Conservation (phyloP, 2,329 filamentous ascomycete species). For the Cladophialophora chaetospira region DNA sequence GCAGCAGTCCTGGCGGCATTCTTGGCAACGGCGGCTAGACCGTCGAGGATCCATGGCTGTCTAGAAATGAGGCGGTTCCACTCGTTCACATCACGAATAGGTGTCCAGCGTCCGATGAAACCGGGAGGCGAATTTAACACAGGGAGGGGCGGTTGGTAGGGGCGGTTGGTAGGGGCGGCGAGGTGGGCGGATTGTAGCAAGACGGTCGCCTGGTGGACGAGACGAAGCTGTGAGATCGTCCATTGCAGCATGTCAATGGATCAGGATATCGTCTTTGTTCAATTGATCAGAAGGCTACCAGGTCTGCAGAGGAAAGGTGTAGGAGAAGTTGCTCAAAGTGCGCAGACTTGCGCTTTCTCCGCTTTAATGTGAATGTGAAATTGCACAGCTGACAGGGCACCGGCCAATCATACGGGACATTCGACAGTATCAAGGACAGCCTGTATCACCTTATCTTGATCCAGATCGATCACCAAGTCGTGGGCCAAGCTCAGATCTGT, state of each 20-base stretch:
- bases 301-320: neutral
- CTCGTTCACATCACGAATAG: neutral
- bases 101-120: neutral
- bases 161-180: too few species aligned
- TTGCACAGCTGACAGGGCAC: too few species aligned
- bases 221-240: too few species aligned
- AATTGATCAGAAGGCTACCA: neutral
- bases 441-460: conserved; percentile 65
- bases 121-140: neutral
- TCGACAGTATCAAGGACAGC: conserved; percentile 54
- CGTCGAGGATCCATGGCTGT: neutral
- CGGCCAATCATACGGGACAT: conserved; percentile 18
- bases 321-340: neutral
- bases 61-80: neutral
- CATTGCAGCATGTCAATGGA: too few species aligned
- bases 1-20: neutral
- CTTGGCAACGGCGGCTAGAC: too few species aligned
- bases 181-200: too few species aligned
- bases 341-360: neutral
- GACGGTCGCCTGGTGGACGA: too few species aligned
- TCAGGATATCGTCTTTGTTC: too few species aligned
- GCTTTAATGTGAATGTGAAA: neutral
- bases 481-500: conserved; percentile 72
- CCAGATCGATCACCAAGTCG: conserved; percentile 45
- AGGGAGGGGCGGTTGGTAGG: too few species aligned